Evolutionary conservation across 495 filamentous ascomycete genomes (phyloP), one percentile per base, ranked within the genome.

Genomic region (Penicillium silybi): DNA sequence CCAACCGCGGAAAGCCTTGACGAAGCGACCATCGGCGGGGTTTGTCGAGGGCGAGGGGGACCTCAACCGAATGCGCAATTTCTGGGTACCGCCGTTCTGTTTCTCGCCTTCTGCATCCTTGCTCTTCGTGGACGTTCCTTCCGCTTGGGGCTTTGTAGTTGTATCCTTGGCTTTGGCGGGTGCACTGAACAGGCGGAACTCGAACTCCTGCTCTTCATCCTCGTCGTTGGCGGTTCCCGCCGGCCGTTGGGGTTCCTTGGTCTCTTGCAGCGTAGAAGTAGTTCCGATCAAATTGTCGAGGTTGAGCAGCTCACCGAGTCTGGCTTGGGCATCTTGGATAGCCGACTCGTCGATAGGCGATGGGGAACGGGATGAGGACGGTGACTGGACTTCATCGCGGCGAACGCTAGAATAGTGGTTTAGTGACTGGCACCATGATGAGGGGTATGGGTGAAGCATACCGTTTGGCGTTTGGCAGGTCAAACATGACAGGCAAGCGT

Each of bases 201-300:
- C 72, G 55, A 75, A 77, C 50, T 75, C 74, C 55, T 77, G 69
- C 48, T 76, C 74, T 27, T 72, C 71, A 2, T 70, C 72, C 20
- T 75, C 71, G 1, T 62, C 49, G 18, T 41, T 37, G 9, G 19
- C 46, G 0, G 44, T 23, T 23, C 3, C 41, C 15, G 22, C 40
- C 1, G 46, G 44, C 8, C 41, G 48, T 13, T 17, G 8, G 18
- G 23, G 19, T 32, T 50, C 46, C 20, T 51, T 42, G 10, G 50
- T 27, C 16, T 20, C 26, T 29, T 59, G 20, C 18, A 19, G 16
- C 13, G 18, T 8, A 23, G 34, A 26, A 9, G 55, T 19, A 15
- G 53, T 1, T 2, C 53, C 50, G 22, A 65, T 41, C 18, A 69
- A 35, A 1, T 54, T 44, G 47, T 74, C 68, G 25, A 74, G 58